Evolutionary conservation across 176 grass and related monocot genomes (phyloP).

Genomic region (Carex parvula): DNA sequence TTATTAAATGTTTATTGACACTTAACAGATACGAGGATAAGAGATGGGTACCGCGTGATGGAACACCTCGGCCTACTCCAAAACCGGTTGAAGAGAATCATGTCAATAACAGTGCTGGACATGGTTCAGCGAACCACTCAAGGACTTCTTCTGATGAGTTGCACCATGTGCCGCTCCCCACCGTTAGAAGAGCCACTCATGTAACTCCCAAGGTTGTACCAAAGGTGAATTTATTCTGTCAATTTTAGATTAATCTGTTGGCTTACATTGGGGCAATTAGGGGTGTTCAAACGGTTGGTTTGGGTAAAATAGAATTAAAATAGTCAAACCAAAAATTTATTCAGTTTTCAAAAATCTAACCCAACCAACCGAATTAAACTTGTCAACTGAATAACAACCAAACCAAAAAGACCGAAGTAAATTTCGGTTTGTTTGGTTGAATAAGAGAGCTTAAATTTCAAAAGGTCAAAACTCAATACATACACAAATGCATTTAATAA

Average conservation of each 20-base stretch:
- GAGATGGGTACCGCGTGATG: slow-evolving; percentile 85
- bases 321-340: too few relatives aligned
- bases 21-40: slow-evolving; percentile 91
- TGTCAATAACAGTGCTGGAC: slow-evolving; percentile 33
- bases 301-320: too few relatives aligned
- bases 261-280: background rate
- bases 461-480: too few relatives aligned
- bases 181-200: slow-evolving; percentile 44
- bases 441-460: too few relatives aligned
- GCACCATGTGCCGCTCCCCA: slow-evolving; percentile 33
- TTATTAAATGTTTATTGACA: slow-evolving; percentile 9
- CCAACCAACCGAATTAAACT: too few relatives aligned
- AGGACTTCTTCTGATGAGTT: slow-evolving; percentile 54
- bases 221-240: slow-evolving; percentile 15
- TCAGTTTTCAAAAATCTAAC: too few relatives aligned
- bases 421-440: too few relatives aligned
- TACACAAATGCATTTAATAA: too few relatives aligned
- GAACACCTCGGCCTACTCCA: slow-evolving; percentile 36
- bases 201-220: slow-evolving; percentile 41
- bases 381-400: too few relatives aligned
- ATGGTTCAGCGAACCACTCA: slow-evolving; percentile 32
- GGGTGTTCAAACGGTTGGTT: too few relatives aligned
- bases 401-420: too few relatives aligned
- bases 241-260: background rate
- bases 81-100: slow-evolving; percentile 50